Evolutionary conservation across 139 green algal species (phyloP), one percentile per base, ranked within the genome.

Genomic region (Chlamydomonas sp.): DNA sequence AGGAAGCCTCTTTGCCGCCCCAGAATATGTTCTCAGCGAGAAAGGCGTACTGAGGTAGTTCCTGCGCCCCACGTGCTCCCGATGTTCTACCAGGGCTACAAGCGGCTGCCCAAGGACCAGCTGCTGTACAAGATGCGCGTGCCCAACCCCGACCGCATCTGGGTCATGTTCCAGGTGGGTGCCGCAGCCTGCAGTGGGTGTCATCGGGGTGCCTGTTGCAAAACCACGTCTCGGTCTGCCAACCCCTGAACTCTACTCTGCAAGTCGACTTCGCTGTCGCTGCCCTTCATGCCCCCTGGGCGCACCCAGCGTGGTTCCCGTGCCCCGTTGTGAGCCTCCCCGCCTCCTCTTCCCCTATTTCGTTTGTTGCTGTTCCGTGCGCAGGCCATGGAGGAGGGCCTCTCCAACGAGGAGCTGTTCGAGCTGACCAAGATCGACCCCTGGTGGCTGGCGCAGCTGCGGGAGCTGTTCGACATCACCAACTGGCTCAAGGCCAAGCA

Each of bases 371-470:
- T 15, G 20, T 49, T 49, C 5, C 3, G 3, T 17, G 18, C 74
- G 58, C 91, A 93, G 87, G 95, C 95, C 1, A 96, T 98, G 89
- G 95, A 98, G 91, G 95, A 98, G n/a, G 98, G 98, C 63, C 86
- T 97, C 78, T 95, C 89, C 5, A 88, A 94, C 63, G 93, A 97
- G 63, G 92, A 99, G 83, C 85, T 98, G 60, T 92, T 94, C 78
- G 94, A 99, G 85, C 93, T 98, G 64, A 99, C 98, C 75, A 96
- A 96, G 85, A 99, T 99, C 74, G 98, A 99, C 95, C 95, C 94
- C 67, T 99, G 98, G 98, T 99, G 98, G 93, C 86, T 99, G 73
- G 89, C 89, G 63, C 97, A 99, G 94, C 81, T 98, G 85, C 85
- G 88, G 14, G 94, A 97, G 77, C 63, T 98, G 78, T 91, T 95